Evolutionary conservation across 768 basidiomycete genomes (phyloP), one percentile per base, ranked within the genome.

Genomic region (Lentinula detonsa): DNA sequence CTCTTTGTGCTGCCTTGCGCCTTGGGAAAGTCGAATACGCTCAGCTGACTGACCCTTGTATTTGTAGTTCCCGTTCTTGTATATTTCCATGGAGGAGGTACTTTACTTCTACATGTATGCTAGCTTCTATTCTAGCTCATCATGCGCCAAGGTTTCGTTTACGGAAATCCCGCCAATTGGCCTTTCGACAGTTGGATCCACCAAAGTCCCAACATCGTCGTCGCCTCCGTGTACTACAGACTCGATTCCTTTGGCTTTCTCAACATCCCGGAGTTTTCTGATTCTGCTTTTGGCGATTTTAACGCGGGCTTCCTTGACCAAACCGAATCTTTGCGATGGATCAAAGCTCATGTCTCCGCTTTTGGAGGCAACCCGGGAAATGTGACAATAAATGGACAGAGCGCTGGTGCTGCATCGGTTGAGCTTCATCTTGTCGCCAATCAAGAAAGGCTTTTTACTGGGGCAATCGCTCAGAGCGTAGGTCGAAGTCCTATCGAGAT

Each of bases 191-290:
- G 78, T 65, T 88, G 85, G 85, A 72, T 88, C 57, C 73, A 86
- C 46, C 85, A 86, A 65, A 81, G 75, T 31, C 85, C 85, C 4
- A 80, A 84, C 59, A 79, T 87, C 34, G 79, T 88, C 45, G 74
- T 86, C 58, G 85, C 86, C 11, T 85, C 86, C 0, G 79, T 87
- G 7, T 85, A 88, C 69, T 88, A 88, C 68, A 82, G 83, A 16
- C 78, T 88, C 23, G 78, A 78, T 54, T 80, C 82, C 0, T 80
- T 88, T 65, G 88, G 88, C 31, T 88, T 88, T 73, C 78, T 86
- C 33, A 70, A 83, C 1, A 67, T 73, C 10, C 81, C 85, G 1
- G 81, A 78, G 18, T 77, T 86, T 58, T 59, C 66, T 2, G 69
- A 79, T 57, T 39, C 73, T 8, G 58, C 63, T 0, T 65, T 75